A percentile compares a stretch with the other conserved stretches of the same genome.
phyloP scores from a whole-genome alignment of 345 rosid genomes.

The Trapa incisa region DNA sequence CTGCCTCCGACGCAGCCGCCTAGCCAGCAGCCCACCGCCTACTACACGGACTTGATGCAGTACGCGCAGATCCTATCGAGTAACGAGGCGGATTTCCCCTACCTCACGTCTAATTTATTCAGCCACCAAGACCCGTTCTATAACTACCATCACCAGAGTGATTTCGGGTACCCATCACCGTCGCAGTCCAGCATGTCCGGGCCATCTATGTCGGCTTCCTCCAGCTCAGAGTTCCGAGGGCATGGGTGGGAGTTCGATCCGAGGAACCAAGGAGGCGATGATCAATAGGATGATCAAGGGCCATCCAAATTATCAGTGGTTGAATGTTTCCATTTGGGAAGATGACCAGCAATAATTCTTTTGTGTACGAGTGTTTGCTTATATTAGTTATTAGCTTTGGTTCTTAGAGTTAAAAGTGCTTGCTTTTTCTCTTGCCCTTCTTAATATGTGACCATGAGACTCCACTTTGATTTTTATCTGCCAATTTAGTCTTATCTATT shows the following conservation, averaged over 20 bases:
- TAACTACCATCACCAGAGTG: constrained; percentile 5
- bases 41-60: constrained; percentile 54
- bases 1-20: background rate
- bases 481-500: no score
- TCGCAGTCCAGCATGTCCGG: constrained; percentile 21
- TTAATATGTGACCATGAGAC: background rate
- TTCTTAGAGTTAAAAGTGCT: background rate
- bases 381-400: background rate
- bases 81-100: constrained; percentile 45
- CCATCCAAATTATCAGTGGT: background rate
- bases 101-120: constrained; percentile 46
- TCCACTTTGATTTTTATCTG: background rate
- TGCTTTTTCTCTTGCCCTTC: background rate
- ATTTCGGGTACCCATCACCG: constrained; percentile 17
- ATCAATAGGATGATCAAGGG: background rate
- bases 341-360: background rate
- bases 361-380: background rate
- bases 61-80: constrained; percentile 73
- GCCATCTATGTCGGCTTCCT: constrained; percentile 25
- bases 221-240: constrained; percentile 14
- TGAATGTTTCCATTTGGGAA: no score
- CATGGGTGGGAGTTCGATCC: constrained; percentile 3
- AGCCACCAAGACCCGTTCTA: constrained; percentile 13
- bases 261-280: constrained; percentile 3
- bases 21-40: constrained; percentile 5